phyloP scores from a whole-genome alignment of 192 early-diverging fungal species.

The Podila epicladia region DNA sequence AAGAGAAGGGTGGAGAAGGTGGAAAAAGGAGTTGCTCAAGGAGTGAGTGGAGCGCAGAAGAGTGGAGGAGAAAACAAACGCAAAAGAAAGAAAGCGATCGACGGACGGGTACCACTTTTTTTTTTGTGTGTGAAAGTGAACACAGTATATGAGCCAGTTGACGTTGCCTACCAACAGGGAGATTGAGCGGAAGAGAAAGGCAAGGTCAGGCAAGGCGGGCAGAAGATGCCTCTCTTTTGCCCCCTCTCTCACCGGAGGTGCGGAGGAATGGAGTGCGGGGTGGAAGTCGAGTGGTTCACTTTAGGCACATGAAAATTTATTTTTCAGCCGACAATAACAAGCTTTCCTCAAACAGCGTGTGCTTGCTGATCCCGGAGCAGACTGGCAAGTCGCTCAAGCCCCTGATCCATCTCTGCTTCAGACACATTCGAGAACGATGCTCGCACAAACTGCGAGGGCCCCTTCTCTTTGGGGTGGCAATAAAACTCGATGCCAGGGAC shows the following conservation, averaged over 20 bases:
- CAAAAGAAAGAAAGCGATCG: background rate
- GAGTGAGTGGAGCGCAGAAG: background rate
- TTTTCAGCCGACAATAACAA: no score
- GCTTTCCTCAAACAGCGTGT: background rate
- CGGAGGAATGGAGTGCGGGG: no score
- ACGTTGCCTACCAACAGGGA: background rate
- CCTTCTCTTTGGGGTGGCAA: slow-evolving; percentile 54
- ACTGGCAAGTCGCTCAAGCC: slow-evolving; percentile 66
- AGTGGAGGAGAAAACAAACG: background rate
- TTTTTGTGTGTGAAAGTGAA: background rate
- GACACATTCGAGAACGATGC: slow-evolving; percentile 77
- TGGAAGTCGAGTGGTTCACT: no score
- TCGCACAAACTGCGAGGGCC: slow-evolving; percentile 67
- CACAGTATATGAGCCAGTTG: background rate
- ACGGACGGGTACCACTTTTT: background rate
- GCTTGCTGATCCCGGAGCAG: slow-evolving; percentile 57
- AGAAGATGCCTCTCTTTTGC: no score
- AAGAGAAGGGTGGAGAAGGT: background rate
- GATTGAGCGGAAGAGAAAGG: background rate
- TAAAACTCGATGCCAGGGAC: slow-evolving; percentile 68
- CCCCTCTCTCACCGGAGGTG: no score
- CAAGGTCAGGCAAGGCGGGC: no score
- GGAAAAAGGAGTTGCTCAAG: background rate
- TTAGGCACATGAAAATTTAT: no score
- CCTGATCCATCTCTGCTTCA: slow-evolving; percentile 69